Conservation (phyloP, 768 basidiomycete genomes). For the Termitomyces bulborhizus region DNA sequence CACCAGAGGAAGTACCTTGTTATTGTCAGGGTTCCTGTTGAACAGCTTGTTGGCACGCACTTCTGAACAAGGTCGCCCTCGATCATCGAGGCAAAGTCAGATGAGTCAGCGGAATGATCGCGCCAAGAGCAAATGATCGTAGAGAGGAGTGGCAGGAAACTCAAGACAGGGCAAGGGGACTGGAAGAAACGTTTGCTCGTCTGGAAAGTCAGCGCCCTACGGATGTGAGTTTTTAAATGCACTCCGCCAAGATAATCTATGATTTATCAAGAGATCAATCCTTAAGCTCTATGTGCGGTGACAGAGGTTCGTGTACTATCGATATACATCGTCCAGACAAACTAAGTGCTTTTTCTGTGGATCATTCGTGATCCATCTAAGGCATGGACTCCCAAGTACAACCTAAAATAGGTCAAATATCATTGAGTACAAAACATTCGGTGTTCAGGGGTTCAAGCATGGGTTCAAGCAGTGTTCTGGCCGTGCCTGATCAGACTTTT, state of each 20-base stretch:
- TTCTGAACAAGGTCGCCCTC: conserved; percentile 29
- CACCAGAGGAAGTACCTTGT: conserved; percentile 60
- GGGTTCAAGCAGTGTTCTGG: neutral
- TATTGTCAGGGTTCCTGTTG: conserved; percentile 47
- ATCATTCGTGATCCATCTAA: neutral
- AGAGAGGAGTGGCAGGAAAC: conserved; percentile 50
- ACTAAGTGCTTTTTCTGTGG: neutral
- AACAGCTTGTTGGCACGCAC: conserved; percentile 40
- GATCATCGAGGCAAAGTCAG: conserved; percentile 30
- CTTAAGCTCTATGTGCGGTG: neutral
- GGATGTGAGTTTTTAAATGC: neutral
- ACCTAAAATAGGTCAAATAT: neutral
- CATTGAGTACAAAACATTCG: neutral
- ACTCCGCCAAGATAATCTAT: neutral
- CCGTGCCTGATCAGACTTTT: conserved; percentile 5
- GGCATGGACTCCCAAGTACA: neutral
- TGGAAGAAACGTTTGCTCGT: conserved; percentile 52
- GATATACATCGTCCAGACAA: neutral
- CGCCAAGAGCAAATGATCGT: conserved; percentile 53
- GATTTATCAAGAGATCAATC: neutral
- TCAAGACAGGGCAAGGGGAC: conserved; percentile 39
- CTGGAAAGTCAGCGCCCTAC: conserved; percentile 25
- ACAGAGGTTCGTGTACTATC: neutral
- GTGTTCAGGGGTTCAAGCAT: neutral
- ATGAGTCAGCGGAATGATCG: conserved; percentile 27